Percentiles rank a stretch among this genome's conserved stretches.
Evolutionary conservation across 768 basidiomycete genomes (phyloP).

Genomic region (Pleurotus tuber-regium): DNA sequence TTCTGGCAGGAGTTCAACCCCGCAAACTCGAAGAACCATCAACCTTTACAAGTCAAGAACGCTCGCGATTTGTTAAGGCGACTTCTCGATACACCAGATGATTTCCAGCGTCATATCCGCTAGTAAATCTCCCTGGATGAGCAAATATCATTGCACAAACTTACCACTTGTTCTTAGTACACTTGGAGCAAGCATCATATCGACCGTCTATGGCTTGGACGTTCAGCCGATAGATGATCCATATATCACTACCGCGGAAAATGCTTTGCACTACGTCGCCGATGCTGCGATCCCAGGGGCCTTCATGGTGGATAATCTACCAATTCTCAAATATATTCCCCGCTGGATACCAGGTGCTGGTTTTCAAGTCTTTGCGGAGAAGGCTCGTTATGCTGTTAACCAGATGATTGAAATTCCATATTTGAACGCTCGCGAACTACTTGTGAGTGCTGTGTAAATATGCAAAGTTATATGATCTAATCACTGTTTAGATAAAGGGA

Average conservation of each 20-base stretch:
- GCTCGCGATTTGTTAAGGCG: conserved; percentile 29
- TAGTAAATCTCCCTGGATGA: conserved; percentile 28
- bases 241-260: conserved; percentile 3
- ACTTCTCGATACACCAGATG: conserved; percentile 32
- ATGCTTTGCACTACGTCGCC: conserved; percentile 1
- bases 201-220: not conserved
- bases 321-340: conserved; percentile 20
- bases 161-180: not conserved
- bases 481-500: not conserved
- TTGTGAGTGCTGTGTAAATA: not conserved
- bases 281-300: not conserved
- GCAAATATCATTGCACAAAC: not conserved
- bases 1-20: conserved; percentile 40
- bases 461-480: not conserved
- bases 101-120: conserved; percentile 30
- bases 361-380: conserved; percentile 17
- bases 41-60: conserved; percentile 25
- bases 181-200: conserved; percentile 1
- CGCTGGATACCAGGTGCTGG: too few species aligned
- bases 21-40: conserved; percentile 26
- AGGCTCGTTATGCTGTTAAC: not conserved
- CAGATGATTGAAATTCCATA: not conserved
- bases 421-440: not conserved
- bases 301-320: conserved; percentile 14
- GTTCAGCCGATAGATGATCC: conserved; percentile 7